These are phyloP conservation scores for Trypanosoma vivax DNA, from an alignment of 208 protist species.

Conservation along the genomic window DNA sequence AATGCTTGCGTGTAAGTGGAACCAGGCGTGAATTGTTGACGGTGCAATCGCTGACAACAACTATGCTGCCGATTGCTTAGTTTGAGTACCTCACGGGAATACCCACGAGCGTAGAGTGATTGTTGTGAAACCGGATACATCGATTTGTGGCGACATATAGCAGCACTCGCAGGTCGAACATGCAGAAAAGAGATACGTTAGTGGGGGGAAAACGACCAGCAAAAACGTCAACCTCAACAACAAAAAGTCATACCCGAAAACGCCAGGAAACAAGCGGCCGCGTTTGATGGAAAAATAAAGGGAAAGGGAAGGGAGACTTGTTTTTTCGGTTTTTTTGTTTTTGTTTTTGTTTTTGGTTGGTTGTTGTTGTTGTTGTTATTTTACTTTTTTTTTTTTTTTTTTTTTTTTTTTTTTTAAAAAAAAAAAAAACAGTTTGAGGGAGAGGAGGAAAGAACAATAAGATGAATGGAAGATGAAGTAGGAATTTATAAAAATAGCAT, in stretches of 20 bases:
- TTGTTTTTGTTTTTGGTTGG: neutral
- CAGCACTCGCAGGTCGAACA: neutral
- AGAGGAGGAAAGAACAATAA: neutral
- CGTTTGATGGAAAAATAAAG: neutral
- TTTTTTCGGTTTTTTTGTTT: conserved; percentile 2
- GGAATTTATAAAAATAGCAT: neutral
- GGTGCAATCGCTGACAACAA: too few species aligned
- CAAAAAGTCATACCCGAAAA: neutral
- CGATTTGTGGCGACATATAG: too few species aligned
- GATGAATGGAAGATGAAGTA: neutral
- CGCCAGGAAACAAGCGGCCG: neutral
- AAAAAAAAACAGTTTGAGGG: neutral
- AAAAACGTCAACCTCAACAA: neutral
- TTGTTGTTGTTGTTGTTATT: neutral
- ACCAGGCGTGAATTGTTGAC: too few species aligned
- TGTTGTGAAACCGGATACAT: too few species aligned
- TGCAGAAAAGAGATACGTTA: neutral
- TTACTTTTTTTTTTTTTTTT: neutral
- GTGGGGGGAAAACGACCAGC: neutral
- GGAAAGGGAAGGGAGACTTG: neutral
- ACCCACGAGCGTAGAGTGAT: too few species aligned
- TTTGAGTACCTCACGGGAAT: too few species aligned
- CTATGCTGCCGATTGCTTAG: too few species aligned
- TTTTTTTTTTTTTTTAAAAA: neutral
- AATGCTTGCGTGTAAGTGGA: too few species aligned